These are phyloP conservation scores for Pleochaeta shiraiana DNA, from an alignment of 2,329 filamentous ascomycete genomes.

Conservation along the genomic window DNA sequence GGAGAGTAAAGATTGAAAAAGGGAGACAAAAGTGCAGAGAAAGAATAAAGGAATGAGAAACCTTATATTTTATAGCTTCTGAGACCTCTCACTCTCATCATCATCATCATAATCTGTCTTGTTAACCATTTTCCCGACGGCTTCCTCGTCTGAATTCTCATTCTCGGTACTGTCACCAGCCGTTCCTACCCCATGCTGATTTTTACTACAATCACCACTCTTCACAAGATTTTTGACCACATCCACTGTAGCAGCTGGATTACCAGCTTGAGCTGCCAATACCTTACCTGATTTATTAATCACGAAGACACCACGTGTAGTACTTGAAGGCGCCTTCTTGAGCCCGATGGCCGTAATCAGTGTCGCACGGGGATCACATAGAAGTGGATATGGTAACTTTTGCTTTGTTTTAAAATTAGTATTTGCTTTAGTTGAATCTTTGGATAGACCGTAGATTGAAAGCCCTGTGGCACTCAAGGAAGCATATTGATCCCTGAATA, in stretches of 20 bases:
- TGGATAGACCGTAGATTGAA: slow-evolving; percentile 73
- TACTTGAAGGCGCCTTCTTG: slow-evolving; percentile 64
- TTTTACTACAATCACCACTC: too few species aligned
- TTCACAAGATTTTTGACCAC: slow-evolving; percentile 50
- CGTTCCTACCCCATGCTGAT: too few species aligned
- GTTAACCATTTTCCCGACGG: too few species aligned
- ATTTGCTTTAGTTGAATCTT: slow-evolving; percentile 78
- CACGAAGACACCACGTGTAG: slow-evolving; percentile 70
- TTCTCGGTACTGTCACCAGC: too few species aligned
- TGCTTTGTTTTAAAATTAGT: slow-evolving; percentile 85
- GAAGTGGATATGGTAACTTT: slow-evolving; percentile 65
- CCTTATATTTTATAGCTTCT: too few species aligned
- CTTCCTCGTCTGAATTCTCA: too few species aligned
- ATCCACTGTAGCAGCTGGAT: slow-evolving; percentile 56
- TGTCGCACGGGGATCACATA: slow-evolving; percentile 56
- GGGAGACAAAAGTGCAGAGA: too few species aligned
- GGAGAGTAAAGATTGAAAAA: too few species aligned
- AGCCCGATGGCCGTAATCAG: slow-evolving; percentile 77
- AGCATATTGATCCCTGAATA: slow-evolving; percentile 73
- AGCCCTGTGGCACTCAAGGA: slow-evolving; percentile 59
- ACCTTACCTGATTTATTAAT: slow-evolving; percentile 67
- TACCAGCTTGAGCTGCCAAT: slow-evolving; percentile 49
- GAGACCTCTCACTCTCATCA: too few species aligned
- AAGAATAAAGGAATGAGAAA: too few species aligned
- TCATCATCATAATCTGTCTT: too few species aligned